Evolutionary conservation across 495 filamentous ascomycete species (phyloP).

Genomic region (Parathielavia appendiculata): DNA sequence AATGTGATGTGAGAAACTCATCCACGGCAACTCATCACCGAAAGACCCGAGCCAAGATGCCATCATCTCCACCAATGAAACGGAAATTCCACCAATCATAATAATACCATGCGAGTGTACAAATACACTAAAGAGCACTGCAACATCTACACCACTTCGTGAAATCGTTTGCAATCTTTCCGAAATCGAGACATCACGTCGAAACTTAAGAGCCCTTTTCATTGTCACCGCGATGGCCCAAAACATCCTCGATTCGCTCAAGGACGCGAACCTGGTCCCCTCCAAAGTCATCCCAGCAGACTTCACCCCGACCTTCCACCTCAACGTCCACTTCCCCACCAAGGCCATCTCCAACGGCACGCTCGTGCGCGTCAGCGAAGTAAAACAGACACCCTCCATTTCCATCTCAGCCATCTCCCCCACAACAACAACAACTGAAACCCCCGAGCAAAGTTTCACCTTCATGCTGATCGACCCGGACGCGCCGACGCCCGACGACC

Average conservation of each 20-base stretch:
- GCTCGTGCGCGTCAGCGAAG: constrained; percentile 5
- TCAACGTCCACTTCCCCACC: constrained; percentile 2
- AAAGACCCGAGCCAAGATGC: too few species aligned
- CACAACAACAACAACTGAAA: not conserved
- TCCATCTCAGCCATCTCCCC: not conserved
- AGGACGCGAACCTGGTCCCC: not conserved
- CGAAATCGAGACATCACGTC: too few species aligned
- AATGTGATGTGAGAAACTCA: too few species aligned
- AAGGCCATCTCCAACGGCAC: not conserved
- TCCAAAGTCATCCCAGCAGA: not conserved
- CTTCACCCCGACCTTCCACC: constrained; percentile 1
- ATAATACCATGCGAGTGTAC: too few species aligned
- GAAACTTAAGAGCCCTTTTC: too few species aligned
- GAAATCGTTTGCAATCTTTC: too few species aligned
- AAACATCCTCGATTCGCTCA: constrained; percentile 1
- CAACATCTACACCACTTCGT: too few species aligned
- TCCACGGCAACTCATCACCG: too few species aligned
- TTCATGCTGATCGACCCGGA: constrained; percentile 9
- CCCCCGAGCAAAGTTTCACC: too few species aligned
- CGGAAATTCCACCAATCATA: too few species aligned
- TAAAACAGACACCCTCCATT: not conserved
- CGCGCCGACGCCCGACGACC: constrained; percentile 11
- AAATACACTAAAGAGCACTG: too few species aligned
- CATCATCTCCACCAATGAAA: too few species aligned
- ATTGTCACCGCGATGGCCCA: not conserved